Evolutionary conservation across 495 filamentous ascomycete species (phyloP).

Genomic region (Aspergillus diversus): DNA sequence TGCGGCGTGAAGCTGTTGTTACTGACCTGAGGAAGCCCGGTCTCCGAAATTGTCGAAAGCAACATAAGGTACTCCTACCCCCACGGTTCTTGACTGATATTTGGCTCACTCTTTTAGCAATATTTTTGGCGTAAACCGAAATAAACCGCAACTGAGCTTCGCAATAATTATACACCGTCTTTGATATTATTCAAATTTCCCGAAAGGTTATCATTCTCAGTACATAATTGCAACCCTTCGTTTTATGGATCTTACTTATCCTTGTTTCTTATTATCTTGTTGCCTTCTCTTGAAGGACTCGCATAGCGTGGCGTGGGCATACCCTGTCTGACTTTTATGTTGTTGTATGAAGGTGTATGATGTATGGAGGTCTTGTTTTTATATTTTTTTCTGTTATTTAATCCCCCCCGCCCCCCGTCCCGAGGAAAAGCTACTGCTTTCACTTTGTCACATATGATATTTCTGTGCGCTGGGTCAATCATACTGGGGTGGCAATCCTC

Average conservation of each 20-base stretch:
- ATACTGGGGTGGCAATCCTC: not conserved
- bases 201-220: conserved; percentile 34
- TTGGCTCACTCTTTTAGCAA: conserved; percentile 62
- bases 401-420: conserved; percentile 3
- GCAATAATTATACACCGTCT: conserved; percentile 13
- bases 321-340: conserved; percentile 43
- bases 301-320: conserved; percentile 60
- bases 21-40: conserved; percentile 85
- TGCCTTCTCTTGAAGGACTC: conserved; percentile 29
- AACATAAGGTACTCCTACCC: conserved; percentile 80
- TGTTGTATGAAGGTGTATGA: conserved; percentile 42
- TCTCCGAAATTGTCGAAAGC: conserved; percentile 83
- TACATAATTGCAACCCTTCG: conserved; percentile 47
- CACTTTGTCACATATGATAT: conserved; percentile 18
- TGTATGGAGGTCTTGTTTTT: conserved; percentile 27
- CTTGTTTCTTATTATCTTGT: conserved; percentile 28
- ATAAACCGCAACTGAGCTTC: conserved; percentile 30
- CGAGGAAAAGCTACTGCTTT: conserved; percentile 16
- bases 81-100: conserved; percentile 9
- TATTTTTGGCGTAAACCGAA: conserved; percentile 91
- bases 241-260: conserved; percentile 25
- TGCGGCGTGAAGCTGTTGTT: conserved; percentile 79
- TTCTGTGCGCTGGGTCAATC: not conserved
- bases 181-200: conserved; percentile 13
- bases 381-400: conserved; percentile 19